Percentiles rank a stretch among this genome's conserved stretches.
Conservation (phyloP, 345 rosid genomes). For the Brassica juncea region DNA sequence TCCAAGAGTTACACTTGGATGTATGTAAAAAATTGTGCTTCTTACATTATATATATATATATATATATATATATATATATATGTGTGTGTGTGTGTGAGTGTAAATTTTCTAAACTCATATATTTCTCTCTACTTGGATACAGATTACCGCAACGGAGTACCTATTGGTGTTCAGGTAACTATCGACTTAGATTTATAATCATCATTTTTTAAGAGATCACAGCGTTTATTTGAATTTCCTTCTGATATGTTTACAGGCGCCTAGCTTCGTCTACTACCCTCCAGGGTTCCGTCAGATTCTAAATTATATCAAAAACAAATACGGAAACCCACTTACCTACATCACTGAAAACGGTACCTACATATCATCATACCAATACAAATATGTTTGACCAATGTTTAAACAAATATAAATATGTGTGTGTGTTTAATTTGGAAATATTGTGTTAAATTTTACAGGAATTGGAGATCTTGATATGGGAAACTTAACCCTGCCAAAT, state of each 20-base stretch:
- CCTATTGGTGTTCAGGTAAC: constrained; percentile 30
- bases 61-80: too few relatives aligned
- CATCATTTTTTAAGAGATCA: not conserved
- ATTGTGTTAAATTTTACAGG: constrained; percentile 15
- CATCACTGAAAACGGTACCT: constrained; percentile 36
- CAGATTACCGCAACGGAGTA: constrained; percentile 8
- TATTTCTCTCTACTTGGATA: not conserved
- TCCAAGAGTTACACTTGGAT: constrained; percentile 19
- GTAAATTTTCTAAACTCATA: not conserved
- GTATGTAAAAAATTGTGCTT: constrained; percentile 3
- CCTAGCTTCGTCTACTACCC: constrained; percentile 30
- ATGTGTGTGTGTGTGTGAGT: not conserved
- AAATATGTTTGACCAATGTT: not conserved
- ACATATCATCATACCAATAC: not conserved
- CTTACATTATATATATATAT: not conserved
- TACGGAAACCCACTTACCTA: constrained; percentile 36
- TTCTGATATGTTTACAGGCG: not conserved
- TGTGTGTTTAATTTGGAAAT: not conserved
- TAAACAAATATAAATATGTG: not conserved
- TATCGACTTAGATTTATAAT: not conserved
- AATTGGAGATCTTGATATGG: constrained; percentile 14
- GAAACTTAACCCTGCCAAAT: constrained; percentile 7
- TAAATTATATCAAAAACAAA: constrained; percentile 22
- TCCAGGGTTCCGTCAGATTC: constrained; percentile 26
- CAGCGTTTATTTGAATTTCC: not conserved